phyloP scores from a whole-genome alignment of 768 basidiomycete genomes.

The Phylloporus sp. region DNA sequence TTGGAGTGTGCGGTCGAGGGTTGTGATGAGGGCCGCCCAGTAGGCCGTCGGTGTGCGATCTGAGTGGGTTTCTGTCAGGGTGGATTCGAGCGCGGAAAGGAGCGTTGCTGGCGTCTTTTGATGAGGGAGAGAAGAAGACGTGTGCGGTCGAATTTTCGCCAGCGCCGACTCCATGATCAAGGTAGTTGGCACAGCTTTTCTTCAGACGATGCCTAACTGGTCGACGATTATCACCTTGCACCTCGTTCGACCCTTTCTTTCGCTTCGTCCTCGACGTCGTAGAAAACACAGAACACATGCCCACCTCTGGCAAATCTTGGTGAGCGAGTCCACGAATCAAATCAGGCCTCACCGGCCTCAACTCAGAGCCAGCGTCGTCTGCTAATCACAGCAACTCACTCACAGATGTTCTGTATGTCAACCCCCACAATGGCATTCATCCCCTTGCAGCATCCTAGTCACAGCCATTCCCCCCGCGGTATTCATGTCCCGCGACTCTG shows the following conservation, averaged over 20 bases:
- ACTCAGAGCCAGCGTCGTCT: constrained; percentile 54
- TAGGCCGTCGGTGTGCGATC: constrained; percentile 82
- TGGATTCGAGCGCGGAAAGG: constrained; percentile 79
- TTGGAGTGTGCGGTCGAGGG: constrained; percentile 72
- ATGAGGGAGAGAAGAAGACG: constrained; percentile 72
- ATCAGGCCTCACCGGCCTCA: no score
- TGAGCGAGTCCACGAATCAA: constrained; percentile 32
- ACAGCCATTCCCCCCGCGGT: constrained; percentile 69
- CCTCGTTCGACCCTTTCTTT: constrained; percentile 70
- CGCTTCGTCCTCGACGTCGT: constrained; percentile 83
- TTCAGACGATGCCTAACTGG: constrained; percentile 39
- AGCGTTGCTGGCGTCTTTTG: constrained; percentile 88
- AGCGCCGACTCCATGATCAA: constrained; percentile 61
- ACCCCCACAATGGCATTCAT: not conserved
- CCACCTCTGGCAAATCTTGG: constrained; percentile 72
- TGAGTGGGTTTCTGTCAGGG: constrained; percentile 62
- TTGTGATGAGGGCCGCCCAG: constrained; percentile 86
- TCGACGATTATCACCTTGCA: no score
- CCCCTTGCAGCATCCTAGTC: constrained; percentile 53
- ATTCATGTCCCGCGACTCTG: constrained; percentile 15
- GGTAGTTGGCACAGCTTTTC: constrained; percentile 8
- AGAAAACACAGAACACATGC: constrained; percentile 69
- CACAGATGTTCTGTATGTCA: constrained; percentile 76
- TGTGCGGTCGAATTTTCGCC: constrained; percentile 83
- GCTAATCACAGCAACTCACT: constrained; percentile 85